A percentile compares a stretch with the other conserved stretches of the same genome.
Evolutionary conservation across 176 grass and related monocot genomes (phyloP).

Genomic region (Microstegium vimineum): DNA sequence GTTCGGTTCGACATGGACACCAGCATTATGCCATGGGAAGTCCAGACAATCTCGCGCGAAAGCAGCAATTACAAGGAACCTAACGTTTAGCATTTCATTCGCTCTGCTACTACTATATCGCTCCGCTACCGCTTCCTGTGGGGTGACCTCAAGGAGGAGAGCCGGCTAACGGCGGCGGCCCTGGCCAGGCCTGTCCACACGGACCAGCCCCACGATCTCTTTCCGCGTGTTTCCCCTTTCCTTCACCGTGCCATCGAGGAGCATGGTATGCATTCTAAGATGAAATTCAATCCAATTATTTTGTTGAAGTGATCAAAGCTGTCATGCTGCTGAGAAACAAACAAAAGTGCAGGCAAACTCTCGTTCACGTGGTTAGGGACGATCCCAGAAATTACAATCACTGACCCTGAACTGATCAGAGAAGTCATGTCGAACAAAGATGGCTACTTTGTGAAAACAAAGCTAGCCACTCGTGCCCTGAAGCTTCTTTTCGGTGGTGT

Average conservation of each 20-base stretch:
- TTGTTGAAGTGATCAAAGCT: not conserved
- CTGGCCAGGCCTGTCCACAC: constrained; percentile 33
- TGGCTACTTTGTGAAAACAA: constrained; percentile 32
- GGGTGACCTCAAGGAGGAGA: constrained; percentile 42
- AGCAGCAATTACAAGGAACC: not conserved
- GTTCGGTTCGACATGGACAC: not conserved
- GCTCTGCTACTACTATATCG: not conserved
- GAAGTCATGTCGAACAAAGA: constrained; percentile 42
- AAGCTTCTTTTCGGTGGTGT: constrained; percentile 36
- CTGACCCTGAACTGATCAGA: constrained; percentile 38
- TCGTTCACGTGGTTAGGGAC: constrained; percentile 55
- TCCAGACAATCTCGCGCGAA: not conserved
- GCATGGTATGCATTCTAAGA: constrained; percentile 28
- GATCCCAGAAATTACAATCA: constrained; percentile 32
- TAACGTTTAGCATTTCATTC: not conserved
- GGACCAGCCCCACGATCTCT: constrained; percentile 38
- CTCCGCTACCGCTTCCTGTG: constrained; percentile 36
- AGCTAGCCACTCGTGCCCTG: not conserved
- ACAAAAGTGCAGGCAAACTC: constrained; percentile 31
- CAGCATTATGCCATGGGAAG: not conserved
- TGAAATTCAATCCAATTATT: not conserved
- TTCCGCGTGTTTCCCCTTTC: constrained; percentile 31
- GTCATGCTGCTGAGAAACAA: not conserved
- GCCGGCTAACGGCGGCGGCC: constrained; percentile 28
- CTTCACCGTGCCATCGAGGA: constrained; percentile 23